Conservation (phyloP, 2,329 filamentous ascomycete genomes). For the Nectriaceae sp. region DNA sequence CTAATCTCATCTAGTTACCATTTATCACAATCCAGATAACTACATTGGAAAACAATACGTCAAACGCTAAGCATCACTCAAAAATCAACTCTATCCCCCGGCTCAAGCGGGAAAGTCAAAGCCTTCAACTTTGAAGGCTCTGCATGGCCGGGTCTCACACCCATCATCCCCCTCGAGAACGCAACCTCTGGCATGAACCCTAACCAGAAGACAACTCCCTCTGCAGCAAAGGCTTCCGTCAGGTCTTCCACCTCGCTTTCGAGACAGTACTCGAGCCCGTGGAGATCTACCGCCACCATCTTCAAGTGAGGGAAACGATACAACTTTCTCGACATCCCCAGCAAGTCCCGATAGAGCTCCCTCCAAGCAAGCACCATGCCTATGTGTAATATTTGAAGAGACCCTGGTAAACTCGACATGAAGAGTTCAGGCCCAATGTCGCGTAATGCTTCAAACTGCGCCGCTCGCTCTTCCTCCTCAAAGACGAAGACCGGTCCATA, state of each 20-base stretch:
- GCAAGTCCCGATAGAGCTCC: slow-evolving; percentile 26
- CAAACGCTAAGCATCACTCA: too few species aligned
- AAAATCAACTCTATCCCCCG: too few species aligned
- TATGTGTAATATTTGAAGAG: slow-evolving; percentile 24
- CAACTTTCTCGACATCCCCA: slow-evolving; percentile 23
- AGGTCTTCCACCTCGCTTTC: slow-evolving; percentile 22
- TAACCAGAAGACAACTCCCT: slow-evolving; percentile 20
- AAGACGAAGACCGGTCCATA: slow-evolving; percentile 29
- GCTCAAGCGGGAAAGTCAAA: slow-evolving; percentile 20
- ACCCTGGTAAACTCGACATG: slow-evolving; percentile 26
- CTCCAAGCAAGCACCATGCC: slow-evolving; percentile 30
- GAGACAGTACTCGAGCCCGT: slow-evolving; percentile 20
- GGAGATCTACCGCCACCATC: slow-evolving; percentile 27
- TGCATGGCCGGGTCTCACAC: slow-evolving; percentile 24
- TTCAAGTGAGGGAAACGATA: slow-evolving; percentile 23
- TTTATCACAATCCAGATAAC: too few species aligned
- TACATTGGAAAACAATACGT: too few species aligned
- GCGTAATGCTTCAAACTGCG: slow-evolving; percentile 18
- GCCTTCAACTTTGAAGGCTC: slow-evolving; percentile 11
- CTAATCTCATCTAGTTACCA: too few species aligned
- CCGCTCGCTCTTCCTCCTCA: slow-evolving; percentile 19
- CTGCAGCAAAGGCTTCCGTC: slow-evolving; percentile 14
- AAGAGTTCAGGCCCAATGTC: slow-evolving; percentile 24
- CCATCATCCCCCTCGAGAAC: slow-evolving; percentile 29
- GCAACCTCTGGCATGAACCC: slow-evolving; percentile 26